Evolutionary conservation across 2,329 filamentous ascomycete species (phyloP), one percentile per base, ranked within the genome.

Genomic region (Leptodontidium sp.): DNA sequence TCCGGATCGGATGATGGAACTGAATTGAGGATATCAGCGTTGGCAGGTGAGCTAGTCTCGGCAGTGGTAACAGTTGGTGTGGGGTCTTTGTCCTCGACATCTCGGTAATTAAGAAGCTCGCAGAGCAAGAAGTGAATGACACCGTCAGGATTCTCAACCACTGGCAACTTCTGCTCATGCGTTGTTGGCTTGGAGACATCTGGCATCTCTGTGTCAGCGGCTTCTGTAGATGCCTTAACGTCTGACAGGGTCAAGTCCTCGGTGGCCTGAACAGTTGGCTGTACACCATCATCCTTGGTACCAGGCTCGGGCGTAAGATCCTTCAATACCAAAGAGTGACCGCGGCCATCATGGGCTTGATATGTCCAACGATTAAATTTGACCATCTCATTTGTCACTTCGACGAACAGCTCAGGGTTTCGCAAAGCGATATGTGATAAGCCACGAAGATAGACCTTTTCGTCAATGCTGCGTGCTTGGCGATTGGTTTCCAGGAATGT

Each of bases 71-170:
- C 12, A 40, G 68, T 50, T 35, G 77, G 79, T 24, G 78, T 65
- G 14, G 86, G 80, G 68, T 94, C 91, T 76, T 92, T 94, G 76
- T 98, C 95, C 47, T 97, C 93, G 5, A 97, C 93, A 77, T 97
- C 94, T 75, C 92, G 91, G 81, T 97, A 98, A 62, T 93, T 94
- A 66, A 98, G 85, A 57, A 99, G 84, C 79, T 99, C 96, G 68
- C 93, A 97, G 4, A 99, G 88, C 26, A 99, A 85, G 80, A 97
- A 99, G 77, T 98, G 93, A 68, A 99, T 91, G 3, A 99, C 93
- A 4, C 96, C 96, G 79, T 98, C 96, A 0, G 95, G 93, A 71
- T 96, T 94, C 79, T 98, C 94, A 6, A 98, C 90, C 14, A 94
- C 86, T 0, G 96, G 95, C 9, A 92, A 85, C 80, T 97, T 98